These are phyloP conservation scores for Herpotrichia juniperi DNA, from an alignment of 2,329 filamentous ascomycete genomes.

Conservation along the genomic window DNA sequence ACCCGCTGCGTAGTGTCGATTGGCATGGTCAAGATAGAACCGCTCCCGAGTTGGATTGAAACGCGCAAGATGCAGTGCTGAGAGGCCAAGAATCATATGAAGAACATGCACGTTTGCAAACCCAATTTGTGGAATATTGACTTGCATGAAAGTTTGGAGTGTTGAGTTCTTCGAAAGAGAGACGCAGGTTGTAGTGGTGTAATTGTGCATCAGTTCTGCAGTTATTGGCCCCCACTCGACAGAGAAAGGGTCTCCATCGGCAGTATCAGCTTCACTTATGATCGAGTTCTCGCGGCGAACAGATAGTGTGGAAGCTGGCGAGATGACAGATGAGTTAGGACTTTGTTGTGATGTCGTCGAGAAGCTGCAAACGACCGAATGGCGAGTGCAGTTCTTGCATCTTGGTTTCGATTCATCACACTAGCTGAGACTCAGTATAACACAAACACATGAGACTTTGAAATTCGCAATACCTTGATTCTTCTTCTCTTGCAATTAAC, in stretches of 20 bases:
- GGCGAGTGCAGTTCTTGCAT: slow-evolving; percentile 1
- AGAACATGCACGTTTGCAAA: slow-evolving; percentile 57
- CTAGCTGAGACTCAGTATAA: background rate
- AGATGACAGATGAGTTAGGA: background rate
- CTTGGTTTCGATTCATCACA: slow-evolving; percentile 6
- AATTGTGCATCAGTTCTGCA: slow-evolving; percentile 60
- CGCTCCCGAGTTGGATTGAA: slow-evolving; percentile 46
- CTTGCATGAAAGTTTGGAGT: slow-evolving; percentile 55
- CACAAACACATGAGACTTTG: background rate
- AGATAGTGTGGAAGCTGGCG: background rate
- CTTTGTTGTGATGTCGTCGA: background rate
- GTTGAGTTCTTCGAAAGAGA: slow-evolving; percentile 52
- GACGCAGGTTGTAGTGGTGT: slow-evolving; percentile 55
- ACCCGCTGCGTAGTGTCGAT: slow-evolving; percentile 44
- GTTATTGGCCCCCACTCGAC: slow-evolving; percentile 6
- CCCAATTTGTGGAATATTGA: slow-evolving; percentile 55
- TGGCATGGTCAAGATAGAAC: slow-evolving; percentile 49
- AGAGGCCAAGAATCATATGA: slow-evolving; percentile 56
- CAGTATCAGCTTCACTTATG: background rate
- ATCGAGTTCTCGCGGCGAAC: background rate
- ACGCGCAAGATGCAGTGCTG: slow-evolving; percentile 57
- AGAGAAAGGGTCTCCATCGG: background rate
- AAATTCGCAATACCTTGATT: slow-evolving; percentile 1
- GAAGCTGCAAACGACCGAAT: slow-evolving; percentile 2
- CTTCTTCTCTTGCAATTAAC: slow-evolving; percentile 1